These are phyloP conservation scores for Colletotrichum cereale DNA, from an alignment of 2,329 filamentous ascomycete species.

Conservation along the genomic window DNA sequence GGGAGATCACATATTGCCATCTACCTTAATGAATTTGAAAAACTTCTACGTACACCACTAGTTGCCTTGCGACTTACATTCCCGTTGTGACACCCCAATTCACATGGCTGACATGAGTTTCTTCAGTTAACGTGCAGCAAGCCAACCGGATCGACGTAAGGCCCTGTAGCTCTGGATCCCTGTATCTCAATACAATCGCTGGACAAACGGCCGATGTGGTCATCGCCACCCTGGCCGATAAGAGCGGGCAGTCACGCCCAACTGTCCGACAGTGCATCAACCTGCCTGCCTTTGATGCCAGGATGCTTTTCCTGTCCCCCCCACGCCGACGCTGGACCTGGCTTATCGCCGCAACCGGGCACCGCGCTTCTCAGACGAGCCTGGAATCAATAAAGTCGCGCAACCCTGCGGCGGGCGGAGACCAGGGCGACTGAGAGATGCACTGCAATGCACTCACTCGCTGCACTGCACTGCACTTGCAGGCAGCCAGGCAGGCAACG, in stretches of 20 bases:
- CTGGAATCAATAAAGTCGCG: conserved; percentile 16
- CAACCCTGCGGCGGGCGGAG: conserved; percentile 29
- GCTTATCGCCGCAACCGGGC: conserved; percentile 3
- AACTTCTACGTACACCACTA: background rate
- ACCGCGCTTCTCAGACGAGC: background rate
- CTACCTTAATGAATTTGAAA: conserved; percentile 22
- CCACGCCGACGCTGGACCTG: conserved; percentile 1
- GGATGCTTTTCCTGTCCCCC: background rate
- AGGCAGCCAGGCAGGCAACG: background rate
- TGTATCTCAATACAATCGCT: conserved; percentile 9
- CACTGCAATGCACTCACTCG: background rate
- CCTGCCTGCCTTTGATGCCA: background rate
- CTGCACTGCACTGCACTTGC: background rate
- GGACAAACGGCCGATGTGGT: conserved; percentile 30
- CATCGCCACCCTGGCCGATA: conserved; percentile 5
- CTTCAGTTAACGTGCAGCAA: background rate
- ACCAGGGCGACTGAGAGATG: background rate
- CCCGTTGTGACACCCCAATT: too few species aligned
- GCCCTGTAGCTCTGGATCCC: conserved; percentile 9
- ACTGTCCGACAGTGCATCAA: background rate
- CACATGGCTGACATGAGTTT: background rate
- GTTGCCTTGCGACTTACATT: background rate
- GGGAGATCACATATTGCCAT: background rate
- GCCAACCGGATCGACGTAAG: background rate
- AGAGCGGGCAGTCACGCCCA: background rate